These are phyloP conservation scores for Mimosa bimucronata DNA, from an alignment of 306 rosid genomes.

Conservation along the genomic window DNA sequence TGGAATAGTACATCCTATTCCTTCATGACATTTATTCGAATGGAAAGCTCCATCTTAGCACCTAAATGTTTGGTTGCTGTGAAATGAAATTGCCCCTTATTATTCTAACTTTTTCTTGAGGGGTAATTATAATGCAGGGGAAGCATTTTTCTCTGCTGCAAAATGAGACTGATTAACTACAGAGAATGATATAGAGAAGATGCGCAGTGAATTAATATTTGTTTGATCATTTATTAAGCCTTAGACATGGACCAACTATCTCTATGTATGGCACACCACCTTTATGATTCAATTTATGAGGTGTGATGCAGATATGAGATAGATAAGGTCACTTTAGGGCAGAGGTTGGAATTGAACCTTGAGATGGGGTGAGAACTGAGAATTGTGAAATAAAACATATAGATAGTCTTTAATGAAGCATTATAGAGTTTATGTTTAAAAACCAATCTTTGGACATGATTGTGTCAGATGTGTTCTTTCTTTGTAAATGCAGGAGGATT, in stretches of 20 bases:
- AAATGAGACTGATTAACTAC: constrained; percentile 89
- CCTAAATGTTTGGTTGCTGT: neutral
- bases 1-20: neutral
- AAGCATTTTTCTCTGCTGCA: constrained; percentile 90
- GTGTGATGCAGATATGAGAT: constrained; percentile 79
- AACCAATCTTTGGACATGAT: neutral
- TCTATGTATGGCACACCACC: neutral
- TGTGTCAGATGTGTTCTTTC: constrained; percentile 15
- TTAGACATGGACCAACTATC: constrained; percentile 14
- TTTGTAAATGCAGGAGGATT: constrained; percentile 67
- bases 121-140: constrained; percentile 57
- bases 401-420: constrained; percentile 3
- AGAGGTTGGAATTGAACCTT: constrained; percentile 94
- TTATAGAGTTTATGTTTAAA: constrained; percentile 13
- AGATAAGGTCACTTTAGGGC: constrained; percentile 94
- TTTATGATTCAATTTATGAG: constrained; percentile 33
- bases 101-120: neutral
- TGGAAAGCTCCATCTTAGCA: neutral
- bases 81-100: neutral
- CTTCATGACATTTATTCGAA: neutral
- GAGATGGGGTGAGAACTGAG: constrained; percentile 86
- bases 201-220: constrained; percentile 90
- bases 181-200: constrained; percentile 90
- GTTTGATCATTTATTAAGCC: constrained; percentile 9
- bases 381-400: constrained; percentile 8